Percentiles rank a stretch among this genome's conserved stretches.
These are phyloP conservation scores for Didymella keratinophila DNA, from an alignment of 2,329 filamentous ascomycete species.

Conservation along the genomic window DNA sequence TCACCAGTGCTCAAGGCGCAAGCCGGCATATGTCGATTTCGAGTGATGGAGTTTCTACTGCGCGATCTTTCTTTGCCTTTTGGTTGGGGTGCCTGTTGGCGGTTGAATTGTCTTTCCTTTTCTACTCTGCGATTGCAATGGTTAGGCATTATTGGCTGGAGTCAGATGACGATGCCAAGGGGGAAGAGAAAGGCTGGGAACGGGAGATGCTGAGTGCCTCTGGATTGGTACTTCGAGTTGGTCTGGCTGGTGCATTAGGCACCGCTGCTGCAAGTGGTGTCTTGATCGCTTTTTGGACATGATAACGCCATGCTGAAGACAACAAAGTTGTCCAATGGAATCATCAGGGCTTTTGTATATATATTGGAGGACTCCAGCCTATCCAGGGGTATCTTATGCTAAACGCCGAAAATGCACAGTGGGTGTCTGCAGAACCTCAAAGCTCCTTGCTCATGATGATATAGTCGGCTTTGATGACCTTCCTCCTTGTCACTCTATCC, in stretches of 20 bases:
- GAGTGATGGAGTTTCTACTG: background rate
- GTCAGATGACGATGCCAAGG: too few species aligned
- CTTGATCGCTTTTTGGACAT: background rate
- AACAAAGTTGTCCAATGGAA: background rate
- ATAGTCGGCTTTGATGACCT: conserved; percentile 36
- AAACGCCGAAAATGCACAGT: conserved; percentile 12
- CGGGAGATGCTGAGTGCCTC: background rate
- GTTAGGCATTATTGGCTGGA: background rate
- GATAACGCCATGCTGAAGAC: background rate
- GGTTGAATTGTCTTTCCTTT: background rate
- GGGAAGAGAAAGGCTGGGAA: background rate
- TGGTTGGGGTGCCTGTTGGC: background rate
- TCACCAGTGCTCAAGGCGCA: background rate
- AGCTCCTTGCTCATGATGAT: conserved; percentile 39
- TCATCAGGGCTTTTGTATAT: background rate
- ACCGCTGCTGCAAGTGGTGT: conserved; percentile 4
- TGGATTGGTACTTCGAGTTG: background rate
- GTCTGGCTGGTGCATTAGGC: conserved; percentile 1
- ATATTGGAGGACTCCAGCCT: background rate
- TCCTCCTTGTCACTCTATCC: conserved; percentile 48
- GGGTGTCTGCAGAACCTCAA: background rate
- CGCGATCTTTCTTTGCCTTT: background rate
- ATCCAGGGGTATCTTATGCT: conserved; percentile 5
- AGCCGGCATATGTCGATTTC: background rate
- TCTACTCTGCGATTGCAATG: background rate